phyloP scores from a whole-genome alignment of 768 basidiomycete species.

The Hygrophorus russula region DNA sequence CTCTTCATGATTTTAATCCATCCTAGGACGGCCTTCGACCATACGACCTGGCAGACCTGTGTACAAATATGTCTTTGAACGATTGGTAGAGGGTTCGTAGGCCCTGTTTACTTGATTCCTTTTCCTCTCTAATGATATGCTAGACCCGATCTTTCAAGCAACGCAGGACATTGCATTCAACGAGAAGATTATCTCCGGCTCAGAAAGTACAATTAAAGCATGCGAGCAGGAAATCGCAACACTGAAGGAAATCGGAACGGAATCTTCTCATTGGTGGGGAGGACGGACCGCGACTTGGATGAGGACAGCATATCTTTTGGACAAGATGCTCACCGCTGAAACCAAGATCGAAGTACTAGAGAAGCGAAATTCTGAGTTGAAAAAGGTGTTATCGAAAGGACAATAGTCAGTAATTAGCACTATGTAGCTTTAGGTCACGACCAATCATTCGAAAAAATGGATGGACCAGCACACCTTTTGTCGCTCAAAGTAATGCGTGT shows the following conservation, averaged over 20 bases:
- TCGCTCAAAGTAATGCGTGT: constrained; percentile 84
- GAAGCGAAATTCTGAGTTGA: constrained; percentile 57
- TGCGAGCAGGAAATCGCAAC: constrained; percentile 70
- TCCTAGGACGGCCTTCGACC: constrained; percentile 64
- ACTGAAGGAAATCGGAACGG: constrained; percentile 54
- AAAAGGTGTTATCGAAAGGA: constrained; percentile 39
- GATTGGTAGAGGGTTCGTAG: constrained; percentile 60
- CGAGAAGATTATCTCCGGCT: constrained; percentile 45
- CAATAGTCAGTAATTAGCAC: too few relatives aligned
- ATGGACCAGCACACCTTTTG: constrained; percentile 53
- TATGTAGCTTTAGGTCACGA: too few relatives aligned
- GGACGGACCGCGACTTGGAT: constrained; percentile 39
- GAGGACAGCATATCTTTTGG: constrained; percentile 56
- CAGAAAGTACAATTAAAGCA: constrained; percentile 52
- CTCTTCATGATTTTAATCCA: not conserved
- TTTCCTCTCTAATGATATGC: constrained; percentile 5
- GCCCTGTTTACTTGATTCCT: not conserved
- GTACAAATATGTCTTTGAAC: constrained; percentile 74
- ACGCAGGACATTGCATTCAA: constrained; percentile 77
- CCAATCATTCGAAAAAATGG: constrained; percentile 17
- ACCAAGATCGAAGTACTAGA: constrained; percentile 62
- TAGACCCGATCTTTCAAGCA: constrained; percentile 71
- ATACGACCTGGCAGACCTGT: constrained; percentile 90
- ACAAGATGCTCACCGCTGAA: constrained; percentile 64
- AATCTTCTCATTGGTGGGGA: constrained; percentile 27